Evolutionary conservation across 2,329 filamentous ascomycete genomes (phyloP), one percentile per base, ranked within the genome.

Genomic region (Neofusicoccum cordaticola): DNA sequence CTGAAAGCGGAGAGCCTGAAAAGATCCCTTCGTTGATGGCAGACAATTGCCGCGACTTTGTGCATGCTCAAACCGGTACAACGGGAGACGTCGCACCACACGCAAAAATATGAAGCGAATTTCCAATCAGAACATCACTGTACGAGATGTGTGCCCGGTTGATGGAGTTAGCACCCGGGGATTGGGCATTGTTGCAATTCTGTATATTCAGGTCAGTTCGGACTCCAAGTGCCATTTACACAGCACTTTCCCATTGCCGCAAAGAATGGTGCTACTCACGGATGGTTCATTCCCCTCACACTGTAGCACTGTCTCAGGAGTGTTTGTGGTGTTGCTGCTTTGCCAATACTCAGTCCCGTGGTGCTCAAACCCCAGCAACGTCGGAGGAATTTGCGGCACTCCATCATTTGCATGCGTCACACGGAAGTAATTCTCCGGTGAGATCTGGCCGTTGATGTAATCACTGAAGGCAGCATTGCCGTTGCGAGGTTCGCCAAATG

Each of bases 321-420:
- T 42, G 22, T 61, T 45, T 3, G 22, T 50, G 6, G 31, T 61
- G 13, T 45, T 42, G 12, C 34, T 34, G 45, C 57, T 61, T 17
- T 61, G 42, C 57, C 57, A 61, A 11, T 61, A 61, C 19, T 61
- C 57, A 7, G 42, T 61, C n/a, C 57, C 57, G 31, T 61, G 57
- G 22, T 61, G 57, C 39, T 45, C 19, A 31, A 44, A 61, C 15
- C 57, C 57, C 22, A 61, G 41, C 11, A 48, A 11, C 17, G 39
- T 45, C 3, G 57, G 57, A 19, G 57, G 57, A 34, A 61, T 61
- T 13, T 61, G 57, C 17, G 57, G 57, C 31, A 61, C 57, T 19
- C 57, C 57, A 4, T 61, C 57, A 39, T 61, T 61, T 19, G 41
- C 22, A 31, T 61, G 57, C 5, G 57, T 61, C 19, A 61, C 57